Base-by-base conservation (phyloP, 192 early-diverging fungal genomes). In the Coemansia sp. region DNA sequence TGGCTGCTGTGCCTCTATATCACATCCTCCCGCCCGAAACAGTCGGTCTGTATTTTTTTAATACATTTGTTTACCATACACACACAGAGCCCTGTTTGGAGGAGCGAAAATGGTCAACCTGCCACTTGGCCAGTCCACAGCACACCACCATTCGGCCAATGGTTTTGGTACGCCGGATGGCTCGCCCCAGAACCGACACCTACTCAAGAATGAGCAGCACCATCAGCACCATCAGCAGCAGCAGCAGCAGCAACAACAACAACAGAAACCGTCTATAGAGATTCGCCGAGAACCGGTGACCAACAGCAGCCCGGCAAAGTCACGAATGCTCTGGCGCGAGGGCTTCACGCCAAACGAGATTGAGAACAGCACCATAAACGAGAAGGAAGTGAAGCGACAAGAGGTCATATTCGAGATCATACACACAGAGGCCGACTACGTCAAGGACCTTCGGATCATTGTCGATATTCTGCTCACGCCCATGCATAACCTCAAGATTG, bases 321-420 rank as follows among this genome's bases (percentile, higher is more conserved):
- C 77, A 25, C 77, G 82, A 5, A 84, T 84, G 82, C 74, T 84
- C 35, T 84, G 82, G 82, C 82, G 71, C 26, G 82, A 84, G 59
- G 74, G 82, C 23, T 79, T 84, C 56, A 84, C 82, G 37, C 77
- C 74, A 37, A 70, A 85, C 35, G 87, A 77, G 31, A 84, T 89
- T 16, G 87, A 77, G n/a, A 81, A 75, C 74, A 74, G 86, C 59
- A 74, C 71, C 29, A 79, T 92, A 39, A 71, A 79, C 64, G 86
- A 87, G 61, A 75, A 87, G 35, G 94, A 95, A 57, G 85, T 89
- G 8, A 88, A 91, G 61, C 84, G 97, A 46, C 97, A 99, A 64
- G 97, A 99, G 78, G 90, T 96, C 18, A 96, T 99, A 57, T 93
- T 89, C 69, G 97, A 99, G 69, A 89, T 96, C 6, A 85, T 95